phyloP scores from a whole-genome alignment of 2,329 filamentous ascomycete genomes.

The Trichoderma hamatum region DNA sequence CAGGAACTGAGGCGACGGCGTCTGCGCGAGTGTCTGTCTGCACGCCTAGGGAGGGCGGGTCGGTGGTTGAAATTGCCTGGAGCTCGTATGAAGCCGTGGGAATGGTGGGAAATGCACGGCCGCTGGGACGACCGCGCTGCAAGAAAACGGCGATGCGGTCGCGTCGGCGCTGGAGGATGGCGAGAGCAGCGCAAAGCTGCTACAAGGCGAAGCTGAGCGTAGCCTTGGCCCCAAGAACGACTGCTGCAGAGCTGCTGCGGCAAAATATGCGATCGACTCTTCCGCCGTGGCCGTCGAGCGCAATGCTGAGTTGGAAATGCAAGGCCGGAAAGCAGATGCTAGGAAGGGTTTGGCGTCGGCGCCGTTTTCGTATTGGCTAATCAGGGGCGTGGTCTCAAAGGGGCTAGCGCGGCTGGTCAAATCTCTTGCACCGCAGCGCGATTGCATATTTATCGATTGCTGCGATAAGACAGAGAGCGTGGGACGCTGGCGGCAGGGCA shows the following conservation, averaged over 20 bases:
- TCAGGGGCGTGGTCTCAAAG: conserved; percentile 28
- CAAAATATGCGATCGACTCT: neutral
- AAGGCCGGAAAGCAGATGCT: conserved; percentile 12
- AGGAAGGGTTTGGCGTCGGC: conserved; percentile 24
- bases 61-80: conserved; percentile 33
- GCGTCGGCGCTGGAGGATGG: conserved; percentile 32
- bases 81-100: conserved; percentile 55
- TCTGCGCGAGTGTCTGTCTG: conserved; percentile 37
- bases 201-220: neutral
- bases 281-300: conserved; percentile 16
- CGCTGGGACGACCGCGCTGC: conserved; percentile 51
- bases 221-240: neutral
- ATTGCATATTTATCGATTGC: conserved; percentile 10
- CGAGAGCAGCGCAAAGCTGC: conserved; percentile 14
- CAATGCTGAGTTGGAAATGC: conserved; percentile 18
- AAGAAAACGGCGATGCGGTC: conserved; percentile 34
- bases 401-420: conserved; percentile 24
- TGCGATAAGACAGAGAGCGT: conserved; percentile 1
- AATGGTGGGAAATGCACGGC: conserved; percentile 47
- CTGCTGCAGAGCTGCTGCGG: neutral
- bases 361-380: conserved; percentile 22
- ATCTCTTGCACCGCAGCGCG: conserved; percentile 1
- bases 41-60: conserved; percentile 38
- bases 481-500: neutral
- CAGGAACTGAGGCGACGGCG: conserved; percentile 28